Conservation (phyloP, 371 early-diverging fungal genomes). For the Syncephalastrum monosporum region DNA sequence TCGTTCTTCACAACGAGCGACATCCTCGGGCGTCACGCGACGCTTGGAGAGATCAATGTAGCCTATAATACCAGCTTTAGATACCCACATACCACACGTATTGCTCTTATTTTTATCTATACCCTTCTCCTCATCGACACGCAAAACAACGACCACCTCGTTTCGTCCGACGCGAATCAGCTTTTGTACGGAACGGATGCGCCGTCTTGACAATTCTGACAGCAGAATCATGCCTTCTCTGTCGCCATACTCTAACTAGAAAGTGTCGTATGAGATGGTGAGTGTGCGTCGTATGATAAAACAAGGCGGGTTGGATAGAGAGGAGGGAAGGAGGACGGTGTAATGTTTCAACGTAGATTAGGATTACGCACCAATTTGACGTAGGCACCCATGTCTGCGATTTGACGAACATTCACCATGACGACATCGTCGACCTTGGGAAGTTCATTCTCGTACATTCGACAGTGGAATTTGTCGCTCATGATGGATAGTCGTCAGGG, state of each 20-base stretch:
- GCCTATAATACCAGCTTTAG: constrained; percentile 46
- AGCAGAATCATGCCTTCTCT: constrained; percentile 98
- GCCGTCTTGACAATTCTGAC: constrained; percentile 94
- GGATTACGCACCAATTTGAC: constrained; percentile 75
- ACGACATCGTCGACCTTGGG: constrained; percentile 98
- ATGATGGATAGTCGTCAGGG: constrained; percentile 11
- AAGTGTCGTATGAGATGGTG: constrained; percentile 3
- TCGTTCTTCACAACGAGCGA: constrained; percentile 91
- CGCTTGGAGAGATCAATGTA: constrained; percentile 99
- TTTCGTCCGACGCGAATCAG: constrained; percentile 96
- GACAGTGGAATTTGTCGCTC: constrained; percentile 63
- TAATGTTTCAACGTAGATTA: constrained; percentile 4
- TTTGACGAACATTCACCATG: constrained; percentile 97
- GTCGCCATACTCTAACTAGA: constrained; percentile 82
- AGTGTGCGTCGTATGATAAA: background rate
- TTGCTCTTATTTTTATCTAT: background rate
- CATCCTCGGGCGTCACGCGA: constrained; percentile 97
- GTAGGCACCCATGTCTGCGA: constrained; percentile 98
- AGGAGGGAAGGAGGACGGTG: background rate
- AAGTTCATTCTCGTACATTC: constrained; percentile 94
- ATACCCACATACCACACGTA: too few species aligned
- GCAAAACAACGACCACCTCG: constrained; percentile 96
- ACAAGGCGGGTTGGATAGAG: constrained; percentile 1
- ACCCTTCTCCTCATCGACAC: constrained; percentile 99
- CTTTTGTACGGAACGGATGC: constrained; percentile 98